Conservation (phyloP, 2,329 filamentous ascomycete species). For the Thielaviopsis euricoi region DNA sequence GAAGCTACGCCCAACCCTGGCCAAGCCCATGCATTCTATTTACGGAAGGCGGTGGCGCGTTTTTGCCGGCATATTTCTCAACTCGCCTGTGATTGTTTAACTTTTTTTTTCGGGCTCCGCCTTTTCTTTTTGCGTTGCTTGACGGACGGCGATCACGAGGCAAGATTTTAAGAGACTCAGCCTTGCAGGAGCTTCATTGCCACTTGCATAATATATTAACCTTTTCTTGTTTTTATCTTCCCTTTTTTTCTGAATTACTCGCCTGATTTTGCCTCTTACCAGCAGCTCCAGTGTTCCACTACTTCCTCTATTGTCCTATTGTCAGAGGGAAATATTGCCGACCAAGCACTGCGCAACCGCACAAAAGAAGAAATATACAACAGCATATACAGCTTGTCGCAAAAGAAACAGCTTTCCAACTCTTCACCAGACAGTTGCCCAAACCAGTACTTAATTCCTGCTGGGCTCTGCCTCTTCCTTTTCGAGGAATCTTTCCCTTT, state of each 20-base stretch:
- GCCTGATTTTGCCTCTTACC: too few relatives aligned
- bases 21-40: neutral
- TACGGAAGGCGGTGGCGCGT: neutral
- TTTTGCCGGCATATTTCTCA: neutral
- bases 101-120: neutral
- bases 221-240: too few relatives aligned
- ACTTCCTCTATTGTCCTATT: too few relatives aligned
- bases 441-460: neutral
- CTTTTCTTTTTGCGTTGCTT: neutral
- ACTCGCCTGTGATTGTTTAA: too few relatives aligned
- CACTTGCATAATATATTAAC: too few relatives aligned
- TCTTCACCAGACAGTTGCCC: neutral
- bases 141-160: neutral
- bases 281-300: too few relatives aligned
- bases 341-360: too few relatives aligned
- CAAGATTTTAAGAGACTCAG: neutral
- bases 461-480: neutral
- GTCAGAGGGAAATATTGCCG: too few relatives aligned
- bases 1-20: too few relatives aligned
- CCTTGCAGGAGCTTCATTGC: too few relatives aligned
- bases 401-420: neutral
- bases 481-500: neutral
- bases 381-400: neutral
- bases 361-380: too few relatives aligned
- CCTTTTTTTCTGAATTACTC: too few relatives aligned